Percentiles rank a stretch among this genome's conserved stretches.
Conservation (phyloP, 495 filamentous ascomycete genomes). For the Polyplosphaeria fusca region DNA sequence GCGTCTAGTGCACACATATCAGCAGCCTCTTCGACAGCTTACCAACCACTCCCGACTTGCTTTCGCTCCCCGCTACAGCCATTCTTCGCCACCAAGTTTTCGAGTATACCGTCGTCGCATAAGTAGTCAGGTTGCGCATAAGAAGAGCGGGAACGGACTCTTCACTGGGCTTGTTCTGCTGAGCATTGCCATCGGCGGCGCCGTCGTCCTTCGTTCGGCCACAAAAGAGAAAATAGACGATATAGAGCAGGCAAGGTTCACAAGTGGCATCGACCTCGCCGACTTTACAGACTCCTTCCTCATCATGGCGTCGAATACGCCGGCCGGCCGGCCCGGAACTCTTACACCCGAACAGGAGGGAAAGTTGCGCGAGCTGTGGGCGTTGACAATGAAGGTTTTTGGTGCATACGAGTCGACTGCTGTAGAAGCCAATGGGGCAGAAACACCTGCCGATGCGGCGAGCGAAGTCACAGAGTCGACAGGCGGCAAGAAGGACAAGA, state of each 20-base stretch:
- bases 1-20: no score
- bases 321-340: slow-evolving; percentile 78
- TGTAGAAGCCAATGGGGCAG: slow-evolving; percentile 27
- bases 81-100: background rate
- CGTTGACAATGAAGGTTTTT: slow-evolving; percentile 71
- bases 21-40: background rate
- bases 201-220: slow-evolving; percentile 14
- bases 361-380: slow-evolving; percentile 87
- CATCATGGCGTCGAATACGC: slow-evolving; percentile 45
- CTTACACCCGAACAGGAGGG: slow-evolving; percentile 84
- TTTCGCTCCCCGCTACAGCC: slow-evolving; percentile 1
- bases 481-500: slow-evolving; percentile 44
- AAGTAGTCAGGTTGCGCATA: background rate
- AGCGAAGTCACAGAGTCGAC: slow-evolving; percentile 32
- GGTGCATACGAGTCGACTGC: slow-evolving; percentile 49
- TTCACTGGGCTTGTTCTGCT: slow-evolving; percentile 17
- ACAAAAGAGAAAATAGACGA: background rate
- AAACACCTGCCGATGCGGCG: slow-evolving; percentile 6
- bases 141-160: slow-evolving; percentile 14
- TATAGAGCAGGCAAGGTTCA: background rate
- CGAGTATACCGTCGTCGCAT: slow-evolving; percentile 1
- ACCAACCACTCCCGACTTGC: slow-evolving; percentile 9
- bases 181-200: slow-evolving; percentile 28
- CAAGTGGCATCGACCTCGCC: slow-evolving; percentile 7
- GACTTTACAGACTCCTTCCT: slow-evolving; percentile 22